These are phyloP conservation scores for Babesia caballi DNA, from an alignment of 169 alveolate species.

Conservation along the genomic window DNA sequence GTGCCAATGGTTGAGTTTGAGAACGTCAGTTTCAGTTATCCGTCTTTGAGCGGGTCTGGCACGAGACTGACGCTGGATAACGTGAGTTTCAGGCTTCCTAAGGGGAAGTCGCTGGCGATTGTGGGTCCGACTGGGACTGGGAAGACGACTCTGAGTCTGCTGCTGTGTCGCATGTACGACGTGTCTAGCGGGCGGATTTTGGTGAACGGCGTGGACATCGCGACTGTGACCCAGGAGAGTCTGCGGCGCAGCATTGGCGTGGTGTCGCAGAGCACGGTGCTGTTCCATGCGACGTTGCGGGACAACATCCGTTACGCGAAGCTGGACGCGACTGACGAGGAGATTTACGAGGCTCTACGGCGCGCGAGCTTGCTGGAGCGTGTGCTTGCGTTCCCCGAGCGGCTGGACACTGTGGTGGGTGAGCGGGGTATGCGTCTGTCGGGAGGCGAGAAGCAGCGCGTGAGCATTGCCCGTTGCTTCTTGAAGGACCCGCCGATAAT, in stretches of 20 bases:
- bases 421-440: constrained; percentile 94
- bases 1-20: constrained; percentile 50
- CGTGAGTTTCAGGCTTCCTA: constrained; percentile 42
- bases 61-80: constrained; percentile 5
- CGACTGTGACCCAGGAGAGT: constrained; percentile 60
- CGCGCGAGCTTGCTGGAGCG: constrained; percentile 85
- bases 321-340: constrained; percentile 78
- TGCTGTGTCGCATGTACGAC: constrained; percentile 74
- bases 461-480: constrained; percentile 95
- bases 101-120: constrained; percentile 69
- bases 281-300: constrained; percentile 85
- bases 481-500: constrained; percentile 91
- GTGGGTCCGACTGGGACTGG: constrained; percentile 80
- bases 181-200: constrained; percentile 62
- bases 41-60: background rate
- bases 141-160: constrained; percentile 70
- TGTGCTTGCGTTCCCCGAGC: constrained; percentile 80
- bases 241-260: constrained; percentile 69
- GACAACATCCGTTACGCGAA: constrained; percentile 89
- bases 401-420: constrained; percentile 91
- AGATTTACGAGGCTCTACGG: constrained; percentile 79
- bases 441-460: constrained; percentile 97
- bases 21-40: constrained; percentile 41
- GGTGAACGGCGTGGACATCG: constrained; percentile 61
- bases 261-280: constrained; percentile 87